These are phyloP conservation scores for Jacaranda mimosifolia DNA, from an alignment of 257 asterid species.

Conservation along the genomic window DNA sequence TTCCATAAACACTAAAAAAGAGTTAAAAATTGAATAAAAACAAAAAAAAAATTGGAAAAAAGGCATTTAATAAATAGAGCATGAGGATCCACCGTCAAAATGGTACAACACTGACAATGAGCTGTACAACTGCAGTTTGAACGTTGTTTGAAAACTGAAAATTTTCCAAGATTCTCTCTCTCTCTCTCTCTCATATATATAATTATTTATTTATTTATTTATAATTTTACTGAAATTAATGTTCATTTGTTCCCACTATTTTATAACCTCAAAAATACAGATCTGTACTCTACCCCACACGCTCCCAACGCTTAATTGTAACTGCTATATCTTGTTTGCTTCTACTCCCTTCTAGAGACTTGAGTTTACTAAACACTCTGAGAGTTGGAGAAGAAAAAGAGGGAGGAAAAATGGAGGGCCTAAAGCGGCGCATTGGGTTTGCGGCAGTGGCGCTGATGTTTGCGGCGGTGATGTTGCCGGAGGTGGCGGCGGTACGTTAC, in stretches of 20 bases:
- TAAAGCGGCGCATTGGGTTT: slow-evolving; percentile 37
- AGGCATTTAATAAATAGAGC: too few species aligned
- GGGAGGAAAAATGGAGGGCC: slow-evolving; percentile 34
- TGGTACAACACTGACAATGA: slow-evolving; percentile 18
- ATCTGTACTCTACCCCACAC: slow-evolving; percentile 47
- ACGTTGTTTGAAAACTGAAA: slow-evolving; percentile 11
- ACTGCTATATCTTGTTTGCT: slow-evolving; percentile 17
- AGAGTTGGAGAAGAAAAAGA: not conserved
- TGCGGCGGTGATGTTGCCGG: slow-evolving; percentile 57
- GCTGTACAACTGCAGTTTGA: slow-evolving; percentile 41
- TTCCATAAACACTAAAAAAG: too few species aligned
- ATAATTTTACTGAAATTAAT: slow-evolving; percentile 4
- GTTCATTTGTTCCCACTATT: not conserved
- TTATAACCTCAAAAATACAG: slow-evolving; percentile 27
- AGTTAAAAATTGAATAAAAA: too few species aligned
- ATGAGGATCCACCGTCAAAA: slow-evolving; percentile 18
- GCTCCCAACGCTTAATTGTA: slow-evolving; percentile 30
- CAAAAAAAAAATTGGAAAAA: too few species aligned
- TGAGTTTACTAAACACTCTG: not conserved
- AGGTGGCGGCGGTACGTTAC: slow-evolving; percentile 63
- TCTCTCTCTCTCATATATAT: too few species aligned
- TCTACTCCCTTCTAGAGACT: slow-evolving; percentile 26
- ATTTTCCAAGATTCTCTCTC: too few species aligned
- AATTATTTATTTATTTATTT: too few species aligned
- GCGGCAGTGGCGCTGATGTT: slow-evolving; percentile 52